These are phyloP conservation scores for Dimargaris xerosporica DNA, from an alignment of 192 early-diverging fungal species.

Conservation along the genomic window DNA sequence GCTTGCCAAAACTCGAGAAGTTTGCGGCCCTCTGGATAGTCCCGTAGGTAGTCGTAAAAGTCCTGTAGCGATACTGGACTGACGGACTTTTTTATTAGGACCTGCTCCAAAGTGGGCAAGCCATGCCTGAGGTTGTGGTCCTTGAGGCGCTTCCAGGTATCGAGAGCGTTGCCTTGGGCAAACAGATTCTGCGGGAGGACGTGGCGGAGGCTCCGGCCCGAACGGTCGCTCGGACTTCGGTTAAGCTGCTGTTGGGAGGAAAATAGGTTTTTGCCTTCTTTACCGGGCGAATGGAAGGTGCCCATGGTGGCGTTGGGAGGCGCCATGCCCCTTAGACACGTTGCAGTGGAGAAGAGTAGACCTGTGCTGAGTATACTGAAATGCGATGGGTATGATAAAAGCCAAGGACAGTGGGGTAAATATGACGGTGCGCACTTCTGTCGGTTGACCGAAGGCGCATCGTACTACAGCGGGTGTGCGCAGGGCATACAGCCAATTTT, in stretches of 20 bases:
- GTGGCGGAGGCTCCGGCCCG: not conserved
- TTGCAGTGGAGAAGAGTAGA: too few species aligned
- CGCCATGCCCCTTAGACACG: too few species aligned
- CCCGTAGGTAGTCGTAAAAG: not conserved
- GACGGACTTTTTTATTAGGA: not conserved
- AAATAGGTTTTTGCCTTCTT: not conserved
- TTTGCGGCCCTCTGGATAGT: not conserved
- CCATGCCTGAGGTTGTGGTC: conserved; percentile 7
- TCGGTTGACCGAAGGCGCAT: too few species aligned
- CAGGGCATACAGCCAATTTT: too few species aligned
- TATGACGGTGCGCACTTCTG: too few species aligned
- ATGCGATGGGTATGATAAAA: too few species aligned
- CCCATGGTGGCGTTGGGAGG: too few species aligned
- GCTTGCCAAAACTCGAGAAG: conserved; percentile 7
- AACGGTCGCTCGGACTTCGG: not conserved
- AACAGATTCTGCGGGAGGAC: not conserved
- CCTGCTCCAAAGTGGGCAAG: conserved; percentile 4
- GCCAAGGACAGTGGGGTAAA: too few species aligned
- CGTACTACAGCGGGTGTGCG: too few species aligned
- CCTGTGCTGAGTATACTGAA: too few species aligned
- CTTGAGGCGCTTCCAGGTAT: conserved; percentile 3
- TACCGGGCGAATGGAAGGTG: conserved; percentile 11
- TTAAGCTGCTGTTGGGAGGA: conserved; percentile 2
- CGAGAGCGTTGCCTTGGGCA: not conserved
- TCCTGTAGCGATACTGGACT: not conserved